Evolutionary conservation across 2,329 filamentous ascomycete genomes (phyloP).

Genomic region (Coleophoma cylindrospora): DNA sequence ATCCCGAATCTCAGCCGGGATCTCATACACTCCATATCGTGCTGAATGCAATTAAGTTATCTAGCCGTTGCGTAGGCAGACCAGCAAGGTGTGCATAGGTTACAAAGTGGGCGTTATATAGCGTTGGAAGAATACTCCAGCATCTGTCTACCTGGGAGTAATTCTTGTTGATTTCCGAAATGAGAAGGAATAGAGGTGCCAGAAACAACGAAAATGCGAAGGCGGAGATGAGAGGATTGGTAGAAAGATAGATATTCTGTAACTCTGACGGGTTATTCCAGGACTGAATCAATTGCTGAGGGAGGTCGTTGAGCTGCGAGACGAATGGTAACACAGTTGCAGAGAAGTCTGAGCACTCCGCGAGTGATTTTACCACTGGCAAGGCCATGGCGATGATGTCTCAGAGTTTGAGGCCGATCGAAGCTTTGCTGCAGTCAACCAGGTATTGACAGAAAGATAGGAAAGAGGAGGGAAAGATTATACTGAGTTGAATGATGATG

Average conservation of each 20-base stretch:
- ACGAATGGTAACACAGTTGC: conserved; percentile 73
- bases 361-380: conserved; percentile 63
- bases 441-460: background rate
- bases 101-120: conserved; percentile 82
- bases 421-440: background rate
- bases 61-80: conserved; percentile 63
- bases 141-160: conserved; percentile 94
- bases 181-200: conserved; percentile 66
- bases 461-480: background rate
- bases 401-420: background rate
- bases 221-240: conserved; percentile 78
- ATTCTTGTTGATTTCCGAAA: conserved; percentile 84
- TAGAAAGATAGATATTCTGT: conserved; percentile 69
- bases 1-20: background rate
- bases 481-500: background rate
- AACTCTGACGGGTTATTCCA: conserved; percentile 57
- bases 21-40: conserved; percentile 69
- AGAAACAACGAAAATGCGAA: conserved; percentile 68
- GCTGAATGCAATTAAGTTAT: conserved; percentile 67
- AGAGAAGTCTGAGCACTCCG: conserved; percentile 72
- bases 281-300: conserved; percentile 56
- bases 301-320: conserved; percentile 64
- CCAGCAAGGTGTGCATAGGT: conserved; percentile 76
- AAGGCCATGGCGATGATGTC: conserved; percentile 51
- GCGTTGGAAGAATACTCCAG: conserved; percentile 84